Base-by-base conservation (phyloP, 257 asterid genomes). In the Perilla frutescens region DNA sequence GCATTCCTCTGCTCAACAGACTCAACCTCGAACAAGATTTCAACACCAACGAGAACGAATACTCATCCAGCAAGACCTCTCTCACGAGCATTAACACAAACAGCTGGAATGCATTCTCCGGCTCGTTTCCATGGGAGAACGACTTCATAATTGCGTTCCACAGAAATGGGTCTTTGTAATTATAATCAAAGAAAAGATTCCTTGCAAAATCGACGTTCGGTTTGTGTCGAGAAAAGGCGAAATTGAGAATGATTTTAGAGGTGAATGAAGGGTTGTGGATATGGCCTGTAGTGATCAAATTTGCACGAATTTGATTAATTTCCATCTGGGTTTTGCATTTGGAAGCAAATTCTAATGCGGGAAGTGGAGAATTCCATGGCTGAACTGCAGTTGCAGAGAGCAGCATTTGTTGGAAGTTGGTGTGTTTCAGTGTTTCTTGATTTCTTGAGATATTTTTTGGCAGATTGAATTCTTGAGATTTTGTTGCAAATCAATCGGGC, bases 111-210 rank as follows among this genome's bases (percentile, higher is more conserved):
- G 98, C 97, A 8, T 76, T 73, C 50, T 64, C 81, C 2, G 96
- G 91, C 51, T 87, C 84, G 51, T 70, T 69, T 14, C 92, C 89
- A 34, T 76, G 91, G 1, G 96, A 88, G 80, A 55, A 86, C 0
- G 90, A 74, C 86, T 81, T 90, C 76, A 89, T 82, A 10, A 88
- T 68, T 3, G 86, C 86, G 60, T 92, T 92, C 98, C 98, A 92
- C 10, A 90, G 62, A 68, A 90, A 90, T 0, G 93, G 82, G 79
- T 90, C 96, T 39, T 48, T 11, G 77, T 55, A 78, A 29, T 75
- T 66, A 13, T 50, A 72, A 2, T 72, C 68, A 49, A 85, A 85
- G 77, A 86, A 85, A 40, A 90, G 82, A 49, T 73, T 53, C 12
- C 92, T 86, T 1, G 95, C 92, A 37, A 92, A 90, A 8, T 85